Evolutionary conservation across 2,329 filamentous ascomycete genomes (phyloP).

Genomic region (Microcyclospora tardicrescens): DNA sequence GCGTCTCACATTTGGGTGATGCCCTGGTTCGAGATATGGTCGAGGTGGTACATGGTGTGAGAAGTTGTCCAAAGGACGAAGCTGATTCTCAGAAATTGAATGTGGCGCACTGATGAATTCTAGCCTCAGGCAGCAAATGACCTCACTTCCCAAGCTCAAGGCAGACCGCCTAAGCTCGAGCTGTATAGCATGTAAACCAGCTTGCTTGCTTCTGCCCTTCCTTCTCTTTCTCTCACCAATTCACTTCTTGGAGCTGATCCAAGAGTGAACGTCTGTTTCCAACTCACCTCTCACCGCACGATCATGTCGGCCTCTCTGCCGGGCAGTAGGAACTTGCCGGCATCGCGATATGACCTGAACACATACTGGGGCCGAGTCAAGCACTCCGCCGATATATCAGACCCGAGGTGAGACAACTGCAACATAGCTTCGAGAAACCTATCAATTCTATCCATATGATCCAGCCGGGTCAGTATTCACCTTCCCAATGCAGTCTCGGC

Average conservation of each 20-base stretch:
- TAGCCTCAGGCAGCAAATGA: background rate
- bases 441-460: constrained; percentile 7
- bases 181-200: background rate
- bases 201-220: background rate
- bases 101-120: too few relatives aligned
- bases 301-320: constrained; percentile 50
- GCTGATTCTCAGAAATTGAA: too few relatives aligned
- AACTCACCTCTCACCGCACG: background rate
- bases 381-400: constrained; percentile 79
- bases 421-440: too few relatives aligned
- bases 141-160: background rate
- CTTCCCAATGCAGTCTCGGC: background rate
- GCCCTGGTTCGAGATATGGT: too few relatives aligned
- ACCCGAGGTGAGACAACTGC: constrained; percentile 66
- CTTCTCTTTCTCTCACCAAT: background rate
- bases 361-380: constrained; percentile 93
- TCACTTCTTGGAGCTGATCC: background rate
- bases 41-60: too few relatives aligned
- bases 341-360: constrained; percentile 79
- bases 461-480: constrained; percentile 15
- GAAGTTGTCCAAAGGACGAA: too few relatives aligned
- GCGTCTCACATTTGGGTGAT: too few relatives aligned
- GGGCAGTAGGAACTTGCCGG: constrained; percentile 66
- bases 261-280: background rate
- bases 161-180: background rate